Conservation (phyloP, 2,329 filamentous ascomycete species). For the Penicillium polonicum region DNA sequence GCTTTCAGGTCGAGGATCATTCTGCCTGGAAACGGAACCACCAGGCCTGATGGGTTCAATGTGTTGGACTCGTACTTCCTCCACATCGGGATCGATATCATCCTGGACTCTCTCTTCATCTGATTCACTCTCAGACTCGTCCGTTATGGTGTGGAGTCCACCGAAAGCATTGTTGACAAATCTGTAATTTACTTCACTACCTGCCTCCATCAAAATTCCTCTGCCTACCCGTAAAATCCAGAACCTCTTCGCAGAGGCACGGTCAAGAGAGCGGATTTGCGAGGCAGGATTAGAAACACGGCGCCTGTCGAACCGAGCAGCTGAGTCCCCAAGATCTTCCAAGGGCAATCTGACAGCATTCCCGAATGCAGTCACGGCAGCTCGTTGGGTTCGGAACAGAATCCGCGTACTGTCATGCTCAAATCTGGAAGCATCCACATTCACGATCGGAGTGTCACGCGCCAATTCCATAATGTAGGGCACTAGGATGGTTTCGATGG, state of each 20-base stretch:
- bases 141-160: conserved; percentile 50
- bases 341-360: conserved; percentile 54
- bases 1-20: not conserved
- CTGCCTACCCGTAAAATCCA: conserved; percentile 62
- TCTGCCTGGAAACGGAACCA: conserved; percentile 1
- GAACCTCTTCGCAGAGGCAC: conserved; percentile 43
- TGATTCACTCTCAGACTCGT: conserved; percentile 36
- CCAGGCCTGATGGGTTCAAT: conserved; percentile 29
- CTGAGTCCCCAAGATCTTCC: conserved; percentile 48
- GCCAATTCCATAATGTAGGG: conserved; percentile 59
- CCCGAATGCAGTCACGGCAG: conserved; percentile 58
- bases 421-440: conserved; percentile 59
- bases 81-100: conserved; percentile 49
- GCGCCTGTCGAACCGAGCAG: conserved; percentile 29
- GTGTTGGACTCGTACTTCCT: conserved; percentile 45
- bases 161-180: conserved; percentile 63
- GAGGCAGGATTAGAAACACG: conserved; percentile 20
- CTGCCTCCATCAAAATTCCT: conserved; percentile 58
- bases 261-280: conserved; percentile 35
- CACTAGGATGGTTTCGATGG: conserved; percentile 57
- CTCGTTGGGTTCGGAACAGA: conserved; percentile 53
- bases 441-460: conserved; percentile 50
- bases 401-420: conserved; percentile 55
- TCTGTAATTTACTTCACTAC: conserved; percentile 55
- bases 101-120: conserved; percentile 49